phyloP scores from a whole-genome alignment of 1,284 basidiomycete species.

The Cryptococcus sp. region DNA sequence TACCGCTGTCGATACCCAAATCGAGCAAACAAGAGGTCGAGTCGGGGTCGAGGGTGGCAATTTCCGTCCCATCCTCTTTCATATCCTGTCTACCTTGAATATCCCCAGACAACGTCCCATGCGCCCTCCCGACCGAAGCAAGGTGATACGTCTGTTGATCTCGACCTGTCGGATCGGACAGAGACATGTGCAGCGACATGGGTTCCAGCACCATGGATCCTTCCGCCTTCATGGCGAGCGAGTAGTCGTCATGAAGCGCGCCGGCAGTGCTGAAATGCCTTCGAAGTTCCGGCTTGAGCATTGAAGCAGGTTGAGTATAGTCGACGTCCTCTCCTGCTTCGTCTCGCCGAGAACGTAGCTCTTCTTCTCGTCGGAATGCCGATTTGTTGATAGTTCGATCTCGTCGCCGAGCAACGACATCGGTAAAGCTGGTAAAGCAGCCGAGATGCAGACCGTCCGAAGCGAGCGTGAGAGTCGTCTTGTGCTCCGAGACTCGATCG shows the following conservation, averaged over 20 bases:
- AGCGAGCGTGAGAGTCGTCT: slow-evolving; percentile 27
- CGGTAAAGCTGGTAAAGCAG: slow-evolving; percentile 24
- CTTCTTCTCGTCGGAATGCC: slow-evolving; percentile 30
- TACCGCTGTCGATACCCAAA: slow-evolving; percentile 54
- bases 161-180: slow-evolving; percentile 17
- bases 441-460: slow-evolving; percentile 32
- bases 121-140: slow-evolving; percentile 24
- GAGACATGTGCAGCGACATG: slow-evolving; percentile 26
- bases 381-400: slow-evolving; percentile 11
- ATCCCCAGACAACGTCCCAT: slow-evolving; percentile 20
- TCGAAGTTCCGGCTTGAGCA: slow-evolving; percentile 23
- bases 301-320: slow-evolving; percentile 17
- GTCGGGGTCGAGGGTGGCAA: slow-evolving; percentile 15
- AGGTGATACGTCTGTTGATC: slow-evolving; percentile 21
- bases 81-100: slow-evolving; percentile 17
- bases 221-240: slow-evolving; percentile 24
- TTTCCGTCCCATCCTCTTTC: slow-evolving; percentile 15
- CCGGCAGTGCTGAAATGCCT: slow-evolving; percentile 12
- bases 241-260: slow-evolving; percentile 20
- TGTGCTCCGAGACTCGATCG: slow-evolving; percentile 24
- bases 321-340: slow-evolving; percentile 11
- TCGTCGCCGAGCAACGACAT: slow-evolving; percentile 24
- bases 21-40: slow-evolving; percentile 55
- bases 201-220: slow-evolving; percentile 26
- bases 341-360: slow-evolving; percentile 16